Percentiles rank a stretch among this genome's conserved stretches.
Conservation (phyloP, 2,329 filamentous ascomycete species). For the Xylaria sp. region DNA sequence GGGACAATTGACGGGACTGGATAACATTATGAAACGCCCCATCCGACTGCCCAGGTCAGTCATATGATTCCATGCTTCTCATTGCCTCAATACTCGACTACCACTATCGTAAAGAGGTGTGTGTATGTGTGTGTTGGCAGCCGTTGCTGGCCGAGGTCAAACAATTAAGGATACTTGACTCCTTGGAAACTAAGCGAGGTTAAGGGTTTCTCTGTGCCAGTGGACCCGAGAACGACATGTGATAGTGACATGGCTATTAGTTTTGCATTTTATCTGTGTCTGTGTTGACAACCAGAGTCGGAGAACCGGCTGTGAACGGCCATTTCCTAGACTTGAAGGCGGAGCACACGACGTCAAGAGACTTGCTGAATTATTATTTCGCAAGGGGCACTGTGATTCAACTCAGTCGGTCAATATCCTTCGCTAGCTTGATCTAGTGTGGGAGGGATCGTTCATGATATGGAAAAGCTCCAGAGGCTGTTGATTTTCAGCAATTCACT, state of each 20-base stretch:
- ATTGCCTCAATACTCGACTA: neutral
- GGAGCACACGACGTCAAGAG: neutral
- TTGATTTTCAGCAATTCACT: neutral
- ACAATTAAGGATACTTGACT: neutral
- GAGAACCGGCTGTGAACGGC: neutral
- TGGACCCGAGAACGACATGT: neutral
- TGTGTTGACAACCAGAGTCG: neutral
- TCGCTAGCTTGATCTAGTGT: neutral
- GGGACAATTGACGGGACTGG: neutral
- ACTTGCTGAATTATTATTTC: neutral
- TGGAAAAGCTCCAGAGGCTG: neutral
- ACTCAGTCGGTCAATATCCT: neutral
- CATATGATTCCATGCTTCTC: neutral
- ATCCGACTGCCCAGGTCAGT: neutral
- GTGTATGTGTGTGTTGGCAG: neutral
- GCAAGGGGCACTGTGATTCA: neutral
- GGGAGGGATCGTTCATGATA: neutral
- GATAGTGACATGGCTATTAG: neutral
- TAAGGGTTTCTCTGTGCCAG: neutral
- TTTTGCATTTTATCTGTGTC: neutral
- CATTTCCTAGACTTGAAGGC: neutral
- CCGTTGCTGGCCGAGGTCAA: neutral
- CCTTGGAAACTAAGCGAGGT: neutral
- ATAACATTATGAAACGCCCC: neutral
- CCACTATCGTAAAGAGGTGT: neutral